Evolutionary conservation across 805 yeast species (phyloP).

Genomic region (Lipomyces spencermartinsiae): DNA sequence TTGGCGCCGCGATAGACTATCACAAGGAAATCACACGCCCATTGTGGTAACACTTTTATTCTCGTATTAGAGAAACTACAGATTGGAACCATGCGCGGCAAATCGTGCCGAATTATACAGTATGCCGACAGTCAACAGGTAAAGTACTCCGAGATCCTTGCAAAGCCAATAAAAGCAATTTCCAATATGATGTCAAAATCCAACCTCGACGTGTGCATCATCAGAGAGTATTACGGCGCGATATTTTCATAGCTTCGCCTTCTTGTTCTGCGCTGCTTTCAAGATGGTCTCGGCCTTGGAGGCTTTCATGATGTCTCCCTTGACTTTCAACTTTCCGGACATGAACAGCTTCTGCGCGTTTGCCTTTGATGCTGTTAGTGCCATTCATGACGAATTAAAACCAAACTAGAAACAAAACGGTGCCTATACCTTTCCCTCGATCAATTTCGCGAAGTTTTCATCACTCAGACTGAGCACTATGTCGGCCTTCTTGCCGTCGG

Average conservation of each 20-base stretch:
- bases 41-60: not conserved
- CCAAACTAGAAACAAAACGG: too few relatives aligned
- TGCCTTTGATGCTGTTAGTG: slow-evolving; percentile 46
- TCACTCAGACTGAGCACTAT: slow-evolving; percentile 70
- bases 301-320: slow-evolving; percentile 92
- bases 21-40: not conserved
- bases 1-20: not conserved
- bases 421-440: slow-evolving; percentile 62
- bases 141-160: not conserved
- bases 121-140: not conserved
- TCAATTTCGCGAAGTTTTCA: slow-evolving; percentile 71
- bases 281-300: slow-evolving; percentile 51
- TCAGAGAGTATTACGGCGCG: not conserved
- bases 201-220: not conserved
- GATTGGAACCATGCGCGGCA: not conserved
- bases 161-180: not conserved
- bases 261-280: slow-evolving; percentile 36
- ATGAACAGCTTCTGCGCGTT: slow-evolving; percentile 84
- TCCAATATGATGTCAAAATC: not conserved
- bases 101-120: not conserved
- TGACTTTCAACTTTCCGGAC: slow-evolving; percentile 83
- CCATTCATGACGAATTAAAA: not conserved
- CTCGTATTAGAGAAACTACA: not conserved
- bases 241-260: slow-evolving; percentile 36
- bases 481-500: slow-evolving; percentile 58